phyloP scores from a whole-genome alignment of 2,329 filamentous ascomycete species.

The Paecilomyces variotii region DNA sequence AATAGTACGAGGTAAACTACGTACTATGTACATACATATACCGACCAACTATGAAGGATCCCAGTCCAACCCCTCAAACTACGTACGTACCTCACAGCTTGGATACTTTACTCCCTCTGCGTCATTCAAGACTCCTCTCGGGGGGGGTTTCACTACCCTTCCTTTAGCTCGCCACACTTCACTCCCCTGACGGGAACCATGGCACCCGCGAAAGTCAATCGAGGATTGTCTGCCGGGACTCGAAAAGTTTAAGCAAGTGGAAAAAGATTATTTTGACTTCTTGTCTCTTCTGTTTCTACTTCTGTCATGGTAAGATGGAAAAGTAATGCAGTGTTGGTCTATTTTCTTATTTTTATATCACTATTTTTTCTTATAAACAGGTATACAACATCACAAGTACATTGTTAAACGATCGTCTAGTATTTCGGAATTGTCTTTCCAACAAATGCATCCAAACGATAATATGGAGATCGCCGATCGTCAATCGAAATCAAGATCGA shows the following conservation, averaged over 20 bases:
- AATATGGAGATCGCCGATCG: not conserved
- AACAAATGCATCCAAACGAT: not conserved
- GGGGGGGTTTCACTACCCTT: not conserved
- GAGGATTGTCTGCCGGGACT: not conserved
- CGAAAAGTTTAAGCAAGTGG: not conserved
- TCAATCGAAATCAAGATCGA: too few relatives aligned
- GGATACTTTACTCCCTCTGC: not conserved
- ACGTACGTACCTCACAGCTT: too few relatives aligned
- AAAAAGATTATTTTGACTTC: not conserved
- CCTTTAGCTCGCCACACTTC: not conserved
- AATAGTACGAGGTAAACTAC: too few relatives aligned
- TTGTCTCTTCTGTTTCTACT: not conserved
- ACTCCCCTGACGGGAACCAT: too few relatives aligned
- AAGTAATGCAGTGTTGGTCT: too few relatives aligned
- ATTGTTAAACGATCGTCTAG: not conserved
- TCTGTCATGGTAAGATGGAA: not conserved
- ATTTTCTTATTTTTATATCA: too few relatives aligned
- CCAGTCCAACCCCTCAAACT: too few relatives aligned
- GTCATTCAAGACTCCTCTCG: not conserved
- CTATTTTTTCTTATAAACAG: not conserved
- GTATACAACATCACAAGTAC: not conserved
- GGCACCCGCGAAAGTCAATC: not conserved
- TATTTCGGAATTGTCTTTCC: not conserved
- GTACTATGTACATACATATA: too few relatives aligned
- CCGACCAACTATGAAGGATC: too few relatives aligned